Base-by-base conservation (phyloP, 1,284 basidiomycete species). In the Rhodotorula sp. region DNA sequence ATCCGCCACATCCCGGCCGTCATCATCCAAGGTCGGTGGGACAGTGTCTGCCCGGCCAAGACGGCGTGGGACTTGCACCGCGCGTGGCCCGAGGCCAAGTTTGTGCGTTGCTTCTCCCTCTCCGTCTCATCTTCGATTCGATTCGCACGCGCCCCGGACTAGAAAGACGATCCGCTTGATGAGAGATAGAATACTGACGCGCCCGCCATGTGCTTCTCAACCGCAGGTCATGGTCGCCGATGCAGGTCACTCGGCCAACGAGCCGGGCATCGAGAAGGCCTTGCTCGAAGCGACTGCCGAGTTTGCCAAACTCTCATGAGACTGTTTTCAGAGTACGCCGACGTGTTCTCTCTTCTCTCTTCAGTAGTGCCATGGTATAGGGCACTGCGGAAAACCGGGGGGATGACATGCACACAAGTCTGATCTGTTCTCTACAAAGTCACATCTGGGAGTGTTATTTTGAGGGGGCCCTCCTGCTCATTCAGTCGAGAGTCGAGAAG, bases 171-270 rank as follows among this genome's bases (percentile, higher is more conserved):
- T 28, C 28, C 28, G 28, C 28, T 28, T 28, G 28, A 28, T 28
- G 28, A 28, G 28, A 28, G 28, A 2, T 28, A 28, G 28, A 28
- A 28, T 28, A 28, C 28, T 28, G 28, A 28, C 28, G 28, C 28
- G 28, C 28, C 28, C 3, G 28, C 28, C 28, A 28, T 28, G 34
- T 38, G 34, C 34, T 38, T 38, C 75, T 2, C 67, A 69, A 28
- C 72, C 72, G 63, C 70, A 77, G 59, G 48, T 68, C 31, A 23
- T 97, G 58, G 88, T 95, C 26, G 88, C 90, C n/a, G 92, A 95
- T 81, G 93, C 93, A 7, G 94, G 94, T 0, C 94, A 97, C 80
- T 92, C 90, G 28, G 86, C 92, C 28, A 87, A 89, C 60, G 94
- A 97, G 82, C 81, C 84, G 0, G 90, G 90, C 7, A 94, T 85